These are phyloP conservation scores for Plasmodium gaboni DNA, from an alignment of 169 alveolate genomes.

Conservation along the genomic window DNA sequence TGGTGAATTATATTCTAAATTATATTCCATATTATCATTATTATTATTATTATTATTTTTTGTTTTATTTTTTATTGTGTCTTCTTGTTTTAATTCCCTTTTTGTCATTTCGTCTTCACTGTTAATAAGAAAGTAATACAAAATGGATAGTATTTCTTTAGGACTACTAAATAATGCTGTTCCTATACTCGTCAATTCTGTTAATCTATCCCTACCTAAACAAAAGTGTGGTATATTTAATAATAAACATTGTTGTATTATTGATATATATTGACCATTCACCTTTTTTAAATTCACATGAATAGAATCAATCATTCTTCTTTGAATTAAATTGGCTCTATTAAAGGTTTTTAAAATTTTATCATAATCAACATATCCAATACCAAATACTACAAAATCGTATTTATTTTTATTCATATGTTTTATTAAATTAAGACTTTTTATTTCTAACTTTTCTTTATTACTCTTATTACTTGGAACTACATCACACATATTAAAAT, in stretches of 20 bases:
- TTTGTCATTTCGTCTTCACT: constrained; percentile 12
- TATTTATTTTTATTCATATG: constrained; percentile 44
- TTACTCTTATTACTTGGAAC: constrained; percentile 57
- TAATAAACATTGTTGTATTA: constrained; percentile 73
- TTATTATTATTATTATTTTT: not conserved
- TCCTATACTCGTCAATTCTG: constrained; percentile 73
- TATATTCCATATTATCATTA: constrained; percentile 11
- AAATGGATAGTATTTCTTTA: constrained; percentile 47
- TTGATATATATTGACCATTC: constrained; percentile 75
- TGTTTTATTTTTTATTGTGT: not conserved
- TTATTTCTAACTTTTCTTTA: constrained; percentile 64
- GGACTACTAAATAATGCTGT: constrained; percentile 73
- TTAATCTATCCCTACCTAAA: constrained; percentile 74
- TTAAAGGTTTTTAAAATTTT: constrained; percentile 73
- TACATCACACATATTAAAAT: constrained; percentile 35
- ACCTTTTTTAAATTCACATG: constrained; percentile 65
- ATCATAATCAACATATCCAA: constrained; percentile 76
- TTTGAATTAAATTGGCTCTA: constrained; percentile 71
- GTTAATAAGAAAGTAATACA: constrained; percentile 61
- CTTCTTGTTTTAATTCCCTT: not conserved
- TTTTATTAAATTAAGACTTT: constrained; percentile 70
- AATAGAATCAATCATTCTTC: constrained; percentile 50
- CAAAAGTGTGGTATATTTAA: constrained; percentile 75
- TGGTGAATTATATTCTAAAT: constrained; percentile 33
- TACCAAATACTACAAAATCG: constrained; percentile 70